Evolutionary conservation across 192 early-diverging fungal genomes (phyloP), one percentile per base, ranked within the genome.

Genomic region (Coemansia sp.): DNA sequence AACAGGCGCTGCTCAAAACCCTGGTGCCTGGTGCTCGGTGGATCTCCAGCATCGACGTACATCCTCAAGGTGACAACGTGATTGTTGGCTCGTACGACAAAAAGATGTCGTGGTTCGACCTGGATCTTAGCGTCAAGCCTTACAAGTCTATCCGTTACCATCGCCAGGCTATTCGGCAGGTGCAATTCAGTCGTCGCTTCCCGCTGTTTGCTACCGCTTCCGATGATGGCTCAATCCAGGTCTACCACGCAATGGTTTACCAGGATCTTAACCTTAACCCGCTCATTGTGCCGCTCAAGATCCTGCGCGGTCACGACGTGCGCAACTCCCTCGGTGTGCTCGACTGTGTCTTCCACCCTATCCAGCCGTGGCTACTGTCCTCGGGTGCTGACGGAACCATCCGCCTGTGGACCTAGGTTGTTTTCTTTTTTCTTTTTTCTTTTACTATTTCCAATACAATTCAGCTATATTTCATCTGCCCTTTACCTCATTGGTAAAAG

Each of bases 211-310:
- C 91, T 11, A 92, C 91, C 0, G 84, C 85, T 27, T 85, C 87
- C 11, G 95, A 99, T 62, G 96, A 99, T 55, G 91, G 96, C 25
- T 81, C 83, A 20, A 84, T 97, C 7, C 92, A 96, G 61, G 78
- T 99, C 9, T 99, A 97, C 87, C 92, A 99, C 69, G 93, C 92
- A 38, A 97, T 91, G 91, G 96, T 99, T 20, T 99, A 95, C 72
- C 82, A 87, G 50, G 94, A 97, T 71, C 78, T 99, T 66, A 79
- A 97, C 58, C 87, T 89, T 69, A 96, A 99, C 78, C 96, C 96
- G 40, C 74, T 99, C 52, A 94, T 99, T 74, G 94, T 97, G 28
- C 96, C 96, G n/a, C 86, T 99, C 26, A 97, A 96, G 81, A 90
- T 90, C 27, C 71, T 99, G 34, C 82, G 84, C 34, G 88, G 82